Evolutionary conservation across 371 early-diverging fungal genomes (phyloP), one percentile per base, ranked within the genome.

Genomic region (Basidiobolus heterosporus): DNA sequence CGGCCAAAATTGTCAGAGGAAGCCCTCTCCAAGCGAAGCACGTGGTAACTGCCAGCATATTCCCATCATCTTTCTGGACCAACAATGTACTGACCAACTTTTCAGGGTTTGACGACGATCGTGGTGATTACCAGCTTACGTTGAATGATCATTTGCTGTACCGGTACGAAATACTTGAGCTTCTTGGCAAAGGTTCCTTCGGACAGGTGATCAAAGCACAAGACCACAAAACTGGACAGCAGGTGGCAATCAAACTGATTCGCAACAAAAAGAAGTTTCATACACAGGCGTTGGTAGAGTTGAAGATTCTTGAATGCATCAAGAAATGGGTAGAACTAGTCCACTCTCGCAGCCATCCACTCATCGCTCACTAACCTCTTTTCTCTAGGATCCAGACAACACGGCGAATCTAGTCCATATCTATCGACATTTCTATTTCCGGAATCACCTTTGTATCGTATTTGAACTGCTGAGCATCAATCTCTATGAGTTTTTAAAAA

Each of bases 161-260:
- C 57, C 77, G 97, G 1, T 96, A 91, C 59, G 92, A 93, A 56
- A 70, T 96, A 18, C 38, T 91, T 36, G 82, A 81, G 13, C 63
- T 82, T 35, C 62, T 98, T 2, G 99, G 99, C 36, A 85, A 88
- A 60, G 99, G 99, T 1, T 91, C 93, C 2, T 98, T 97, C 69
- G 98, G 99, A 8, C 94, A 97, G 57, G 98, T 98, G 0, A 75
- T 91, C 41, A 85, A 88, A 52, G 91, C 91, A 47, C 75, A 73
- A 24, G 92, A 94, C 61, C 91, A 93, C 68, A 83, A 84, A 54
- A 77, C 82, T 1, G 87, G 89, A 19, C 67, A 67, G 21, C 69
- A 77, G 35, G 86, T 91, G 5, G 99, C 99, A 3, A 72, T 98
- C 50, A 97, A 98, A 63, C 75, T 98, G 23, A 94, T 98, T 42